These are phyloP conservation scores for Rhodamnia rubescens DNA, from an alignment of 345 rosid genomes.

Conservation along the genomic window DNA sequence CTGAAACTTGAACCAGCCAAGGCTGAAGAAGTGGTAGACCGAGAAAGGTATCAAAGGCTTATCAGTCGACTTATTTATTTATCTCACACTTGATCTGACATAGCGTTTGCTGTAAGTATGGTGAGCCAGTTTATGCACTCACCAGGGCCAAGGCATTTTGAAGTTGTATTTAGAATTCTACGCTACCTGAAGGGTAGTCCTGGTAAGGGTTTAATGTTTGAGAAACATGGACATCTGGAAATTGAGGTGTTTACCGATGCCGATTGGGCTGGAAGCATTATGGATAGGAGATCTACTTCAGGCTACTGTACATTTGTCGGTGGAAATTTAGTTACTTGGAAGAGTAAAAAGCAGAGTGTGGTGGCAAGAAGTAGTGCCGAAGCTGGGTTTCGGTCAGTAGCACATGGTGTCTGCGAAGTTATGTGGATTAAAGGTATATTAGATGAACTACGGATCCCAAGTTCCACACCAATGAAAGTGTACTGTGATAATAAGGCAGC, in stretches of 20 bases:
- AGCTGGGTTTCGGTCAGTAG: neutral
- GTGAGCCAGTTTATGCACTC: too few relatives aligned
- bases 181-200: neutral
- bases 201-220: neutral
- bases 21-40: too few relatives aligned
- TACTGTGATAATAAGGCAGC: neutral
- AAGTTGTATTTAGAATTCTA: neutral
- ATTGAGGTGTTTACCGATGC: neutral
- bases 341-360: neutral
- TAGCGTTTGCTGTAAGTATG: too few relatives aligned
- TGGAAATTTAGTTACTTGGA: neutral
- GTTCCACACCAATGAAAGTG: too few relatives aligned
- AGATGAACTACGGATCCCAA: too few relatives aligned
- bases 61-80: neutral
- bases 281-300: neutral
- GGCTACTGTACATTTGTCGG: neutral
- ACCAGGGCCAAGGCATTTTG: too few relatives aligned
- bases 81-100: too few relatives aligned
- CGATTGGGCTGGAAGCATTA: neutral
- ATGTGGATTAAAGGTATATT: too few relatives aligned
- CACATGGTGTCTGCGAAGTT: too few relatives aligned
- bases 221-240: neutral
- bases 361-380: neutral
- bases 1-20: too few relatives aligned
- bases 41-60: too few relatives aligned